Evolutionary conservation across 2,329 filamentous ascomycete species (phyloP).

Genomic region (Sporothrix brasiliensis): DNA sequence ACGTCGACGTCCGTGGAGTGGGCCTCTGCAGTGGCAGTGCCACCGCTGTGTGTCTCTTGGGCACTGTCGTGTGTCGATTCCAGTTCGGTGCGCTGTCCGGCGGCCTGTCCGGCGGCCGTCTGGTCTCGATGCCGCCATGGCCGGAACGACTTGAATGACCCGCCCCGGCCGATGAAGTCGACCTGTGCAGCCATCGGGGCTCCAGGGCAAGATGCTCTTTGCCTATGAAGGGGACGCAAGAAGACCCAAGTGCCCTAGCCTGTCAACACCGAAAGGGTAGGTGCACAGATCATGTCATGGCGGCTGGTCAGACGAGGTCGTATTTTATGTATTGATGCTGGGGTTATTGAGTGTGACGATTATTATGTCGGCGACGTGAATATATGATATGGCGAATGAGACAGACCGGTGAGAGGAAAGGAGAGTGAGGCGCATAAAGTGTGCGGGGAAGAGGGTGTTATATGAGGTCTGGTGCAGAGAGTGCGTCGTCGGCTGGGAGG

Average conservation of each 20-base stretch:
- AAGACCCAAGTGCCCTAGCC: neutral
- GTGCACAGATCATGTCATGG: neutral
- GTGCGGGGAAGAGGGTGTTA: neutral
- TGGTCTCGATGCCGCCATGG: slow-evolving; percentile 37
- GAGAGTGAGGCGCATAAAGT: neutral
- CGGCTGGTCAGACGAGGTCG: neutral
- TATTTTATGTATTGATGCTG: no score
- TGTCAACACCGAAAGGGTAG: neutral
- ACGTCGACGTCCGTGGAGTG: neutral
- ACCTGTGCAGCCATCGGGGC: slow-evolving; percentile 40
- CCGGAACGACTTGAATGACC: slow-evolving; percentile 37
- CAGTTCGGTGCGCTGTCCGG: neutral
- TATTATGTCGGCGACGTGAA: neutral
- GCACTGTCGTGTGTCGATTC: neutral
- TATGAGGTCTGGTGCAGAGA: neutral
- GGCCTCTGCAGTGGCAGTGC: neutral
- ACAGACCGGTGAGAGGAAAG: neutral
- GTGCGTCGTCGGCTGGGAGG: neutral
- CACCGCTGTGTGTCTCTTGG: neutral
- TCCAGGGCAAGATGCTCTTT: no score
- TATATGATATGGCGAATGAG: neutral
- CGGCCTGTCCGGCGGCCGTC: neutral
- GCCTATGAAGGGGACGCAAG: neutral
- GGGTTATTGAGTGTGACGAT: neutral
- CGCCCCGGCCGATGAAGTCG: slow-evolving; percentile 36